Evolutionary conservation across 73 alveolate species (phyloP).

Genomic region (Halteria grandinella): DNA sequence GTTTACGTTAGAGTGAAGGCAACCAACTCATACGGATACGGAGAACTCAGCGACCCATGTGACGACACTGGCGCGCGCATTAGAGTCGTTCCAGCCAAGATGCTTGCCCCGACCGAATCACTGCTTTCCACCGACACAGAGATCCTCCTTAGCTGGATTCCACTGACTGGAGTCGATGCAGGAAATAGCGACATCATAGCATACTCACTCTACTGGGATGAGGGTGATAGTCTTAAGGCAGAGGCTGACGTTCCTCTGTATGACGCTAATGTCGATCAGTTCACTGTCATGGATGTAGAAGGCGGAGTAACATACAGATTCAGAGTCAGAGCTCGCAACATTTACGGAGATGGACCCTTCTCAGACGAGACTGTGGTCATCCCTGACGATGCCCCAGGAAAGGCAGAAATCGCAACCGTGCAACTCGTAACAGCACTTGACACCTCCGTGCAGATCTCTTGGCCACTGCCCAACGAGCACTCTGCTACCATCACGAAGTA

Average conservation of each 20-base stretch:
- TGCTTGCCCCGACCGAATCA: constrained; percentile 29
- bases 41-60: constrained; percentile 12
- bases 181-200: background rate
- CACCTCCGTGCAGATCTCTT: constrained; percentile 4
- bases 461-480: constrained; percentile 50
- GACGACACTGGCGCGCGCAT: constrained; percentile 33
- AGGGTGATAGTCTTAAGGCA: background rate
- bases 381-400: constrained; percentile 33
- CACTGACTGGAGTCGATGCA: background rate
- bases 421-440: background rate
- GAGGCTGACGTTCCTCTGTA: background rate
- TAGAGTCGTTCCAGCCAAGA: constrained; percentile 31
- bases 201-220: background rate
- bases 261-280: constrained; percentile 3
- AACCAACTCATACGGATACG: constrained; percentile 46
- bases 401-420: constrained; percentile 32
- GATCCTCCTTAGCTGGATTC: background rate
- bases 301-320: constrained; percentile 49
- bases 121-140: background rate
- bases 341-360: constrained; percentile 54
- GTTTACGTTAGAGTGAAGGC: constrained; percentile 45
- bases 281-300: constrained; percentile 41
- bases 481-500: constrained; percentile 26
- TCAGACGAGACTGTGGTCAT: background rate
- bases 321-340: constrained; percentile 57